Conservation (phyloP, 2,329 filamentous ascomycete species). For the Penicillium glabrum region DNA sequence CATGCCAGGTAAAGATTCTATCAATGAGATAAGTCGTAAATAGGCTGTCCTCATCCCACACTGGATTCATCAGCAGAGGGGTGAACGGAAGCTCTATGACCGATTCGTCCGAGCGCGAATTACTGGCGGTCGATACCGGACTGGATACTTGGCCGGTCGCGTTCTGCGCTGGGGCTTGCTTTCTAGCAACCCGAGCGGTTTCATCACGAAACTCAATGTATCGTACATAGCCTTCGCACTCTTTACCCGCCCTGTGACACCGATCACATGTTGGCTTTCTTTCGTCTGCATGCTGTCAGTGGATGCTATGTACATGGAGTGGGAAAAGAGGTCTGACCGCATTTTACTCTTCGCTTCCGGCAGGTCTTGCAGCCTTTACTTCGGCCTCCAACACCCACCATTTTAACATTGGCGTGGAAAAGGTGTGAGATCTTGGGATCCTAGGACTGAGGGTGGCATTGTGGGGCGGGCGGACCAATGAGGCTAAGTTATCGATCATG, state of each 20-base stretch:
- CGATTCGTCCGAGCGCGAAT: background rate
- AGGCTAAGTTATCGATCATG: background rate
- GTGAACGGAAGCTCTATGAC: background rate
- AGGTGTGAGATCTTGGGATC: background rate
- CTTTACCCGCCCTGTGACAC: slow-evolving; percentile 7
- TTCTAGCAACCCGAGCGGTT: background rate
- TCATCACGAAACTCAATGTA: slow-evolving; percentile 12
- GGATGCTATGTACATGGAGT: background rate
- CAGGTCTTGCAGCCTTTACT: slow-evolving; percentile 20
- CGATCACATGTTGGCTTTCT: slow-evolving; percentile 12
- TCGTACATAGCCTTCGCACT: slow-evolving; percentile 13
- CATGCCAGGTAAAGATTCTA: slow-evolving; percentile 11
- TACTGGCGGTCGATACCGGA: background rate
- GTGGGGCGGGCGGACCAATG: background rate
- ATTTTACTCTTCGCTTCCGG: slow-evolving; percentile 14
- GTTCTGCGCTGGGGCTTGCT: background rate
- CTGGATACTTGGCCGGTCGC: background rate
- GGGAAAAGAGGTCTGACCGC: slow-evolving; percentile 6
- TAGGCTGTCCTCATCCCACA: slow-evolving; percentile 10
- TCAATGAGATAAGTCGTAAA: slow-evolving; percentile 8
- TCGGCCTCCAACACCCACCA: slow-evolving; percentile 15
- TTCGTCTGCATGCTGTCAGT: slow-evolving; percentile 12
- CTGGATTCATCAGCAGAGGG: slow-evolving; percentile 1
- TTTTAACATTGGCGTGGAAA: background rate
- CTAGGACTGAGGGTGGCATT: background rate